A percentile compares a stretch with the other conserved stretches of the same genome.
phyloP scores from a whole-genome alignment of 2,329 filamentous ascomycete genomes.

The Cladosporium phlei region DNA sequence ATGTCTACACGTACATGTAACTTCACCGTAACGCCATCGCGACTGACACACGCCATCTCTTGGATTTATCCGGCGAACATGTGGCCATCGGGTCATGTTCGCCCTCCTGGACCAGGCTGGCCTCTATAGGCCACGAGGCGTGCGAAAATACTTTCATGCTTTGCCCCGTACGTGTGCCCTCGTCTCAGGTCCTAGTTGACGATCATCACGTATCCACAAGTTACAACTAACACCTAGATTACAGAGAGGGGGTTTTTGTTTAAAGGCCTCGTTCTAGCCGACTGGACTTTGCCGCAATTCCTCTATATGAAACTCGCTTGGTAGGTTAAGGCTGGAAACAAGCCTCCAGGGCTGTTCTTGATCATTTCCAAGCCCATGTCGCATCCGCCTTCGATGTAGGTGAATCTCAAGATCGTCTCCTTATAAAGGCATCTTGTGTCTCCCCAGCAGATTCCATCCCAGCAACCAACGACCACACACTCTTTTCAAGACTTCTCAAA shows the following conservation, averaged over 20 bases:
- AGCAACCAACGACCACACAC: background rate
- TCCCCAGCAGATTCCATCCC: background rate
- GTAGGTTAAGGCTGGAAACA: slow-evolving; percentile 6
- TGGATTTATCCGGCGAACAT: too few species aligned
- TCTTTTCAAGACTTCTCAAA: background rate
- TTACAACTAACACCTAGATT: background rate
- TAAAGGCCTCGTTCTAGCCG: slow-evolving; percentile 3
- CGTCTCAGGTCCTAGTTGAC: background rate
- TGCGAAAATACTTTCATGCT: background rate
- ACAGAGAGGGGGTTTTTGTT: background rate
- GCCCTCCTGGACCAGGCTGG: too few species aligned
- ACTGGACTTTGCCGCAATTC: background rate
- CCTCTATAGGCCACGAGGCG: background rate
- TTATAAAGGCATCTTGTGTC: background rate
- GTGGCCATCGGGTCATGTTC: too few species aligned
- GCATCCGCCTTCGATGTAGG: background rate
- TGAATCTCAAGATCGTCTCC: background rate
- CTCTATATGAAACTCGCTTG: slow-evolving; percentile 10
- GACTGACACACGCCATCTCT: too few species aligned
- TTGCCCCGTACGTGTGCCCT: too few species aligned
- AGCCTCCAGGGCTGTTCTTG: slow-evolving; percentile 9
- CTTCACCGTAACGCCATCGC: too few species aligned
- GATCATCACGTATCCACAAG: background rate
- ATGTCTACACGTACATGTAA: too few species aligned
- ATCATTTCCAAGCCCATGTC: background rate